Evolutionary conservation across 2,329 filamentous ascomycete species (phyloP), one percentile per base, ranked within the genome.

Genomic region (Mollisia scopiformis): DNA sequence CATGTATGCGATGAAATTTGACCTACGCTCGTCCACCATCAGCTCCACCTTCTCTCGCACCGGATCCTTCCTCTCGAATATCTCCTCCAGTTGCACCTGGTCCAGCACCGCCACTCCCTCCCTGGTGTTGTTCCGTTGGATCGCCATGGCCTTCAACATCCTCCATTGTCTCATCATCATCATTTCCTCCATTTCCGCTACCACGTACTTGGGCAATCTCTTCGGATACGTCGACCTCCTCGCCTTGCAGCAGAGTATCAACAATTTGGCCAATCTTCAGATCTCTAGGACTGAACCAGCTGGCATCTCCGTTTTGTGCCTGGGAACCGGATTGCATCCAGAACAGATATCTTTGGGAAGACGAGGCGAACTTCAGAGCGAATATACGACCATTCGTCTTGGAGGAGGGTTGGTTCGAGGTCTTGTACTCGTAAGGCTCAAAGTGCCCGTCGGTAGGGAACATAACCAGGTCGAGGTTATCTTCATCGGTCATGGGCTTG

Each of bases 1-100:
- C 50, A 57, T 54, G 63, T 28, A 62, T 66, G 65, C 58, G 62
- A 72, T 66, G 67, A 64, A 68, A 70, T 37, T 58, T 70, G 78
- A 99, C 96, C 94, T 98, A 99, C 95, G 94, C 95, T 97, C 95
- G 88, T 80, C 92, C 96, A 73, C 96, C 95, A 79, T 98, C 95
- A 70, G 92, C 92, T 75, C 96, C 95, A 62, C 94, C 95, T 78
- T 97, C 93, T 79, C 96, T 85, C 66, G 94, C 87, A 69, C 87
- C 88, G 76, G 92, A 88, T 61, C 95, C 95, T 77, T 98, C 95
- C 76, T 96, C 88, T 77, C 93, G 87, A 69, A 97, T 80, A 75
- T 99, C 94, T 66, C 93, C 94, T 59, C 94, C 94, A 2, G 93
- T 97, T 56, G 93, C 93, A 76, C 85, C 93, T 58, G 91, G 80